Conservation (phyloP, 2,329 filamentous ascomycete species). For the Sclerotinia spermophila region DNA sequence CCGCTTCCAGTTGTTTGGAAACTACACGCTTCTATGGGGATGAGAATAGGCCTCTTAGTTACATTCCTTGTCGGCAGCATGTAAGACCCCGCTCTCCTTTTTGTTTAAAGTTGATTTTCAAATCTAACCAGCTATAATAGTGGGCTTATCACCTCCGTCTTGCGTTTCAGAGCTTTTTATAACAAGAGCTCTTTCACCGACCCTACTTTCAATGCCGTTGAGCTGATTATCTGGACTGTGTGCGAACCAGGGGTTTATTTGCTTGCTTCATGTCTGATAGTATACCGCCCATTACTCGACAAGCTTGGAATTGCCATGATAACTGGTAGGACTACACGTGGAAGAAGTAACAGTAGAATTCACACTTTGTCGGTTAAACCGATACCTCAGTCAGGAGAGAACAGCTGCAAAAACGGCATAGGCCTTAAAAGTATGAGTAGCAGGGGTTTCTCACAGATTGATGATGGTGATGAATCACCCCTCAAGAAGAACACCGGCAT, state of each 20-base stretch:
- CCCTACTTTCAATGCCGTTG: not conserved
- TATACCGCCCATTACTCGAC: not conserved
- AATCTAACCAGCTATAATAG: not conserved
- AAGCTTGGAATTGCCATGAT: too few species aligned
- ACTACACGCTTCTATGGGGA: not conserved
- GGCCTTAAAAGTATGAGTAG: too few species aligned
- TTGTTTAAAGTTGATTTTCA: not conserved
- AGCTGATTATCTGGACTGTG: not conserved
- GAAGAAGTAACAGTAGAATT: too few species aligned
- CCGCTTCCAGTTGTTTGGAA: not conserved
- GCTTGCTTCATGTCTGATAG: conserved; percentile 1
- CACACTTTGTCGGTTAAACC: too few species aligned
- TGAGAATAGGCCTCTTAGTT: not conserved
- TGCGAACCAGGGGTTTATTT: conserved; percentile 3
- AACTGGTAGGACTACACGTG: too few species aligned
- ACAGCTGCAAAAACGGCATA: too few species aligned
- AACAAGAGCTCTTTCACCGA: not conserved
- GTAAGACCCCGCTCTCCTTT: not conserved
- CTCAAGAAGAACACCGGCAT: too few species aligned
- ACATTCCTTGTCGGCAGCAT: not conserved
- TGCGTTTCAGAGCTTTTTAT: conserved; percentile 6
- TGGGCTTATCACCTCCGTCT: not conserved
- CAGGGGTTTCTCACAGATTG: too few species aligned
- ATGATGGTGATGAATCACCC: too few species aligned
- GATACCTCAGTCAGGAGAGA: too few species aligned